phyloP scores from a whole-genome alignment of 2,329 filamentous ascomycete species.

The Diplodia sapinea region DNA sequence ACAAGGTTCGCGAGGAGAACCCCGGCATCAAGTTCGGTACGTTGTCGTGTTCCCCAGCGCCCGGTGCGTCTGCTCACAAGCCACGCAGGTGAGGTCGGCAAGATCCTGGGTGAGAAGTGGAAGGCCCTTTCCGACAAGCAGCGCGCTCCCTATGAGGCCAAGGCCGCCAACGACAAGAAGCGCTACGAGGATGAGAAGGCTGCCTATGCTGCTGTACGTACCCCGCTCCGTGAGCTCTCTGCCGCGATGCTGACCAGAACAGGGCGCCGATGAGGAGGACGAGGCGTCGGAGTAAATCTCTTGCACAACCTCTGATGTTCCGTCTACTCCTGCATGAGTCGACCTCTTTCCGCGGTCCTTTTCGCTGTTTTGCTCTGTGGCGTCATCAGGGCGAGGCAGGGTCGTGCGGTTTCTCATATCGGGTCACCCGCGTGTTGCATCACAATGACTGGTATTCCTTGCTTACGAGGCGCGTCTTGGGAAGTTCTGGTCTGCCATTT shows the following conservation, averaged over 20 bases:
- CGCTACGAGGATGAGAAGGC: conserved; percentile 98
- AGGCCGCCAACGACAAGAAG: conserved; percentile 98
- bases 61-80: conserved; percentile 23
- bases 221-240: neutral
- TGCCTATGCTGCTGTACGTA: conserved; percentile 59
- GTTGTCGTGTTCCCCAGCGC: conserved; percentile 38
- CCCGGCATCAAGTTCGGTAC: conserved; percentile 94
- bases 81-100: conserved; percentile 83
- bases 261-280: conserved; percentile 46
- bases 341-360: conserved; percentile 23
- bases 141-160: conserved; percentile 91
- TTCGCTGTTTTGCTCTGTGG: conserved; percentile 26
- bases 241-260: neutral
- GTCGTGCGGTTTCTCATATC: conserved; percentile 21
- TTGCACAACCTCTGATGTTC: conserved; percentile 3
- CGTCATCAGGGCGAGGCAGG: conserved; percentile 24
- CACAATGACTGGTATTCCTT: conserved; percentile 27
- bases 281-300: conserved; percentile 46
- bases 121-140: conserved; percentile 95
- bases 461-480: conserved; percentile 24
- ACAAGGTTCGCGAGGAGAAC: conserved; percentile 98
- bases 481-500: conserved; percentile 14
- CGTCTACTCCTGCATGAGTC: conserved; percentile 15
- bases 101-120: conserved; percentile 97
- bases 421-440: conserved; percentile 14